Evolutionary conservation across 164 flowering plant genomes (phyloP), one percentile per base, ranked within the genome.

Genomic region (Umbilicus rupestris): DNA sequence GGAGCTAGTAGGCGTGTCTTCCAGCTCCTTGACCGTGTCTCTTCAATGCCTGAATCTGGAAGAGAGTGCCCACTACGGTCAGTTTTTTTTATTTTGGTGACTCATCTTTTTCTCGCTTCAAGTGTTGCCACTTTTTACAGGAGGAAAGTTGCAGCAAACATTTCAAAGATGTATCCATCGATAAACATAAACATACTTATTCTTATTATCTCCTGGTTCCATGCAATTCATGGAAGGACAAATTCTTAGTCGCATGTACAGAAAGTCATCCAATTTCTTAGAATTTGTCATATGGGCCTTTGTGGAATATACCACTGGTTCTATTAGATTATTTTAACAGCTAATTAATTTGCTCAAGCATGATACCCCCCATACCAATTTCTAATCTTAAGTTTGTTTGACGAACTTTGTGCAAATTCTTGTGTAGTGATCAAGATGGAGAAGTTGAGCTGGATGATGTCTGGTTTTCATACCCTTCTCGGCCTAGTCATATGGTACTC

Each of bases 381-480:
- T 20, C 22, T 7, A 28, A 26, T 1, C 1, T 12, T 9, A 22
- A 22, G 29, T 26, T 5, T 15, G 9, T 55, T 26, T 55, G 55
- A 50, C 2, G 28, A 50, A 12, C n/a, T 55, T 55, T 26, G 29
- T 55, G 33, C 33, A 11, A 55, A 26, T 55, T 55, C 33, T 26
- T 55, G 24, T 70, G 63, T 65, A 92, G 98, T 58, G 79, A 80
- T 72, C 84, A 76, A 78, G 94, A 84, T 77, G 99, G 92, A 50
- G 96, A 90, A 30, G 87, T 95, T 71, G 88, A 90, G 70, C 66
- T 95, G 42, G 85, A 95, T 70, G 96, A 95, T 75, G 95, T 95
- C 42, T 95, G 97, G 97, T 95, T 95, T 78, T 82, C 97, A 8
- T 95, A 95, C 79, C 99, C 98, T 55, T 95, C 99, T 70, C 96